Conservation (phyloP, 139 green algal species). For the Asterochloris sp. region DNA sequence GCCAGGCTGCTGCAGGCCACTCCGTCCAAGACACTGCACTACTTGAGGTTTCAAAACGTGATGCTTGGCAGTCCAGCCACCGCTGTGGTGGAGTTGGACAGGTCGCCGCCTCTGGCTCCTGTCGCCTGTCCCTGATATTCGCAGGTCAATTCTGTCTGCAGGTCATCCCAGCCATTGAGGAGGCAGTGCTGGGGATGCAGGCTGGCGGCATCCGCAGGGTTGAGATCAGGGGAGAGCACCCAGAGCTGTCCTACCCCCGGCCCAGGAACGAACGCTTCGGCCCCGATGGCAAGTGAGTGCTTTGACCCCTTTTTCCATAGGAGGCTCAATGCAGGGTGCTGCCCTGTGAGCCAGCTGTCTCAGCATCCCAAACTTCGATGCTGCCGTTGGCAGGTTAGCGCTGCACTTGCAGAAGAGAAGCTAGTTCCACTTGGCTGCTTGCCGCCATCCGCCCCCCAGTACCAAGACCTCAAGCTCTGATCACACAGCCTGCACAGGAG, state of each 20-base stretch:
- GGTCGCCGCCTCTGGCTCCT: background rate
- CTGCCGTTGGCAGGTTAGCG: too few relatives aligned
- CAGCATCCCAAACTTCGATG: too few relatives aligned
- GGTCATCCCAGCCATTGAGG: slow-evolving; percentile 73
- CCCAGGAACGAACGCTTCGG: slow-evolving; percentile 49
- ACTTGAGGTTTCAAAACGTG: background rate
- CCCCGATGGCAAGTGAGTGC: too few relatives aligned
- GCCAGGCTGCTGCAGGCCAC: background rate
- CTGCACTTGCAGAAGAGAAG: too few relatives aligned
- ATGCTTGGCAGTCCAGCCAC: background rate
- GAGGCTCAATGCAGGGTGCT: too few relatives aligned
- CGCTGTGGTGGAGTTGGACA: background rate
- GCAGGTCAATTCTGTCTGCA: slow-evolving; percentile 7
- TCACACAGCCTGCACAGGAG: too few relatives aligned
- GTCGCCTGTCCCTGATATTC: background rate
- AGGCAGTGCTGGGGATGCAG: slow-evolving; percentile 76
- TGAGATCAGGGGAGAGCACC: slow-evolving; percentile 55
- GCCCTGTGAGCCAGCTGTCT: too few relatives aligned
- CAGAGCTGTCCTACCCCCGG: slow-evolving; percentile 49
- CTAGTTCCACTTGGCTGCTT: too few relatives aligned
- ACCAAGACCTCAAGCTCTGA: too few relatives aligned
- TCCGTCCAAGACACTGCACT: background rate
- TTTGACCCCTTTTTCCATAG: too few relatives aligned
- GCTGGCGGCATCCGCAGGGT: slow-evolving; percentile 55
- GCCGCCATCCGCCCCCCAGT: too few relatives aligned